Conservation (phyloP, 2,329 filamentous ascomycete species). For the Ophiostoma sp. region DNA sequence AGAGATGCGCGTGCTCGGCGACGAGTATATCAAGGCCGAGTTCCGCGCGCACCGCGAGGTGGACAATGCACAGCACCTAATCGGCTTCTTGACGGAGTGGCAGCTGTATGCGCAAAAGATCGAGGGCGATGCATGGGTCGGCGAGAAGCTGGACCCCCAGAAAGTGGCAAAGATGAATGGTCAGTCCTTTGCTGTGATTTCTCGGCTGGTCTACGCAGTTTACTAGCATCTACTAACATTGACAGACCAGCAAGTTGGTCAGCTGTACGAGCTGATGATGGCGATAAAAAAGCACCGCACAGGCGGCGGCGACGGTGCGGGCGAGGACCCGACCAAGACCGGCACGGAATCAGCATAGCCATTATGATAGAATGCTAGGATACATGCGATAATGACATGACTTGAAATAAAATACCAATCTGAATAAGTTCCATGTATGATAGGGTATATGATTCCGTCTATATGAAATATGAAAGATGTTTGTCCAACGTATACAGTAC, state of each 20-base stretch:
- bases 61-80: slow-evolving; percentile 91
- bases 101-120: slow-evolving; percentile 90
- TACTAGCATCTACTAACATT: not conserved
- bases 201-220: too few species aligned
- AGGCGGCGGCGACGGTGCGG: slow-evolving; percentile 22
- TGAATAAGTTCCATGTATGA: not conserved
- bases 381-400: not conserved
- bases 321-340: slow-evolving; percentile 1
- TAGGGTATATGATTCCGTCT: slow-evolving; percentile 12
- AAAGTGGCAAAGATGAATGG: slow-evolving; percentile 95
- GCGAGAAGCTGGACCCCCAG: slow-evolving; percentile 71
- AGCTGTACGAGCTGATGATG: slow-evolving; percentile 91
- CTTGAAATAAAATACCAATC: not conserved
- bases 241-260: slow-evolving; percentile 83
- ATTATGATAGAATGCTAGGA: too few species aligned
- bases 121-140: slow-evolving; percentile 80
- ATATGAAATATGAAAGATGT: slow-evolving; percentile 8
- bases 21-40: slow-evolving; percentile 89
- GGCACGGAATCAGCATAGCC: not conserved
- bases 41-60: slow-evolving; percentile 77
- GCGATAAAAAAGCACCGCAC: slow-evolving; percentile 53
- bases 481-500: not conserved
- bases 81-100: slow-evolving; percentile 95
- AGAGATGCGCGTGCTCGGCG: slow-evolving; percentile 76
- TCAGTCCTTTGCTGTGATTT: slow-evolving; percentile 40